A percentile compares a stretch with the other conserved stretches of the same genome.
phyloP scores from a whole-genome alignment of 768 basidiomycete genomes.

The Lentinula boryana region DNA sequence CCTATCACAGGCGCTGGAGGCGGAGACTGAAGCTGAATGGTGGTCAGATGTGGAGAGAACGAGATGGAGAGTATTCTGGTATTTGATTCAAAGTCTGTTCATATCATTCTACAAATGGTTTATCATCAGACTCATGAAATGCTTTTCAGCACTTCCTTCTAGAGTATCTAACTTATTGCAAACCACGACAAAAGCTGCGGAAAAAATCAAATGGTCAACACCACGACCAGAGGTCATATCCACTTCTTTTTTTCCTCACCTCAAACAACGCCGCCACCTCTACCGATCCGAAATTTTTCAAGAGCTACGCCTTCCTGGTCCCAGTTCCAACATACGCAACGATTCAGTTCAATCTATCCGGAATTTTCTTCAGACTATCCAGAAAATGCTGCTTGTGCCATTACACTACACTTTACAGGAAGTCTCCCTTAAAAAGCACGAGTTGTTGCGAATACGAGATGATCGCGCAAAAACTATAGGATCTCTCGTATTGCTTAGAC shows the following conservation, averaged over 20 bases:
- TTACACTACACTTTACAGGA: slow-evolving; percentile 69
- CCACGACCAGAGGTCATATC: slow-evolving; percentile 40
- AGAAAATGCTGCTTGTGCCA: slow-evolving; percentile 22
- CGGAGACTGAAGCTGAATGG: slow-evolving; percentile 79
- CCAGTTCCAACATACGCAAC: slow-evolving; percentile 4
- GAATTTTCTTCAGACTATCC: slow-evolving; percentile 7
- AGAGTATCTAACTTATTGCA: slow-evolving; percentile 30
- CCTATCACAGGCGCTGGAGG: slow-evolving; percentile 59
- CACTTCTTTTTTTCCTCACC: slow-evolving; percentile 63
- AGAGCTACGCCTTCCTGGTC: slow-evolving; percentile 9
- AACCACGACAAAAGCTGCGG: slow-evolving; percentile 36
- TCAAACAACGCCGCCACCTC: slow-evolving; percentile 27
- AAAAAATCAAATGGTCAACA: slow-evolving; percentile 38
- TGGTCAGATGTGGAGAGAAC: slow-evolving; percentile 75
- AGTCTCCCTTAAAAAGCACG: slow-evolving; percentile 51
- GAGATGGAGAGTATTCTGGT: slow-evolving; percentile 45
- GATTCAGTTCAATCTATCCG: not conserved
- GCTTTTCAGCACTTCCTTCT: slow-evolving; percentile 37
- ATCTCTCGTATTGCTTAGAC: slow-evolving; percentile 48
- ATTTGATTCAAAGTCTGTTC: slow-evolving; percentile 73
- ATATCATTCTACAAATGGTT: not conserved
- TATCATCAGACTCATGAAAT: not conserved
- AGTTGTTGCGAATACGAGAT: slow-evolving; percentile 60
- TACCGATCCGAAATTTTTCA: slow-evolving; percentile 5
- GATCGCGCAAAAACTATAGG: slow-evolving; percentile 66